These are phyloP conservation scores for Geranium rotundifolium DNA, from an alignment of 345 rosid genomes.

Conservation along the genomic window DNA sequence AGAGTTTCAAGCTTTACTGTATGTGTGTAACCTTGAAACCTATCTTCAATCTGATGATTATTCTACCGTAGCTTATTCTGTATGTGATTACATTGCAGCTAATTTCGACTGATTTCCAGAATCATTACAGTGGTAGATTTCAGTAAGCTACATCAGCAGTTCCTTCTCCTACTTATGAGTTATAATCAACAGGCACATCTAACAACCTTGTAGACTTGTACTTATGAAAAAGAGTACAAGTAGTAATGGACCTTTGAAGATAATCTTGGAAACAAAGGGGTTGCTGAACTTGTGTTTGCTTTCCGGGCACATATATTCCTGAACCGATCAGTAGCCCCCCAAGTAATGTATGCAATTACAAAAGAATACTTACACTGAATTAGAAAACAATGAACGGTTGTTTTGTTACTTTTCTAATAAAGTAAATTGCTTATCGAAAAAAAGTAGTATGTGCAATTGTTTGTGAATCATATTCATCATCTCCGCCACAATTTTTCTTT, in stretches of 20 bases:
- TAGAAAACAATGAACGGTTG: no score
- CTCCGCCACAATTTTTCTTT: no score
- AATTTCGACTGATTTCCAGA: conserved; percentile 40
- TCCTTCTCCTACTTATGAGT: background rate
- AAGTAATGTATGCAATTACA: no score
- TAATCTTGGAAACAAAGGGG: background rate
- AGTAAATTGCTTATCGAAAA: no score
- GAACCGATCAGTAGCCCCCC: no score
- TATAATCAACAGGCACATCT: background rate
- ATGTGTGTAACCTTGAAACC: conserved; percentile 10
- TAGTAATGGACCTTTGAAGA: no score
- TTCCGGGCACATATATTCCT: no score
- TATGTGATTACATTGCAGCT: conserved; percentile 25
- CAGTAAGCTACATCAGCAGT: conserved; percentile 16
- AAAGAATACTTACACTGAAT: no score
- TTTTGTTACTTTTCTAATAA: no score
- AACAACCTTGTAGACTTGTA: background rate
- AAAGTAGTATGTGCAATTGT: no score
- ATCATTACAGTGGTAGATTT: conserved; percentile 40
- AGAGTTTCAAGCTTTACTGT: conserved; percentile 29
- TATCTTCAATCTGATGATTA: background rate
- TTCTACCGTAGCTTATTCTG: background rate
- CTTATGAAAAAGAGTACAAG: no score
- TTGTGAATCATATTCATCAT: no score
- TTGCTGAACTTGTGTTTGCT: background rate